Base-by-base conservation (phyloP, 1,139 yeast genomes). In the Kluyveromyces sp. region DNA sequence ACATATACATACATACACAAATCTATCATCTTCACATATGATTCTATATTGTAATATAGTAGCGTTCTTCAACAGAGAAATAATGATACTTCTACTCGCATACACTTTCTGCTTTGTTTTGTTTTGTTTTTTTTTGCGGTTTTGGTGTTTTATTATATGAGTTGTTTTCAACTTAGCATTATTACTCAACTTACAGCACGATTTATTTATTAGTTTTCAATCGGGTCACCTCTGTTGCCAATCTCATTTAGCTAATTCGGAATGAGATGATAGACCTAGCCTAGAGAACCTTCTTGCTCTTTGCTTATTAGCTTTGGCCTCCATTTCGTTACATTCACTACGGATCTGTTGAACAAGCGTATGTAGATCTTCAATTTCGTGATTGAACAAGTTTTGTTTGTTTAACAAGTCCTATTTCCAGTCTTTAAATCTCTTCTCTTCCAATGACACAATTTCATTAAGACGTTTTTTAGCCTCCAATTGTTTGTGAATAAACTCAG, bases 361-460 rank as follows among this genome's bases (percentile, higher is more conserved):
- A 50, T 77, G 77, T 45, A 70, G 55, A 4, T 54, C 58, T 49
- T 76, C 79, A 50, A 83, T 73, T 49, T 79, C 87, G 37, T 67
- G 62, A 55, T 83, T 83, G 56, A 79, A 73, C 45, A 64, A 64
- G 30, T 70, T 70, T 61, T 84, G 92, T 54, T 76, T 76, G 25
- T 68, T 70, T 41, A 76, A 70, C 47, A 86, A 69, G 3, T 77
- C 79, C 43, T 64, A 64, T 53, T 79, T 79, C 90, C 92, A 84
- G 38, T 75, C 78, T 56, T 76, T 77, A 58, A 85, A 83, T 52
- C 78, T 73, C 47, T 65, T 69, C 54, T 83, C 88, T 60, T 84
- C 86, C 31, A 64, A 56, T 29, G 64, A 60, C 37, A 81, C 74
- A 31, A 74, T 66, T 25, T 69, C 72, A n/a, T 74, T 71, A 54